Evolutionary conservation across 495 filamentous ascomycete genomes (phyloP).

Genomic region (Neurospora sp.): DNA sequence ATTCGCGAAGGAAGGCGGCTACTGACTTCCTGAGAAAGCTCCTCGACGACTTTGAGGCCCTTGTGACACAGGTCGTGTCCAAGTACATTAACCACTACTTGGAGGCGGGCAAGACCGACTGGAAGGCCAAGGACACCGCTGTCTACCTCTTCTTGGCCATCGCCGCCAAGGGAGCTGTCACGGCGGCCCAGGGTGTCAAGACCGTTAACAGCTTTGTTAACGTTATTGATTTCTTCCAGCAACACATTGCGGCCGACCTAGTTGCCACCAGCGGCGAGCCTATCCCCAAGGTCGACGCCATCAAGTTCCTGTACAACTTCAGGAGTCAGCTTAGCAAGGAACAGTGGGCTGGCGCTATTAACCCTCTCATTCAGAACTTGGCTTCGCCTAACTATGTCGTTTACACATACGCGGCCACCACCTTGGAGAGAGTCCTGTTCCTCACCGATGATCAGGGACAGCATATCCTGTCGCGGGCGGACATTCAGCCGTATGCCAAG

Average conservation of each 20-base stretch:
- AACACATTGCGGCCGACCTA: conserved; percentile 77
- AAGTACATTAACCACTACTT: conserved; percentile 76
- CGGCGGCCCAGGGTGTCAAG: conserved; percentile 75
- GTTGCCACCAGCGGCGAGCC: conserved; percentile 56
- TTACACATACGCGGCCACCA: conserved; percentile 93
- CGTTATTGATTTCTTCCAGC: conserved; percentile 86
- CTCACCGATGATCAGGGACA: conserved; percentile 61
- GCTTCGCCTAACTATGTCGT: conserved; percentile 84
- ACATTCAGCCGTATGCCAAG: conserved; percentile 69
- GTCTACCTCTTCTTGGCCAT: conserved; percentile 91
- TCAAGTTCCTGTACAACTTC: conserved; percentile 95
- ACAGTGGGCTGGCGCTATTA: conserved; percentile 81
- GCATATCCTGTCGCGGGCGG: conserved; percentile 61
- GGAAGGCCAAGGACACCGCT: conserved; percentile 96
- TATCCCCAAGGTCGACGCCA: conserved; percentile 91
- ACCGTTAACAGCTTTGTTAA: conserved; percentile 76
- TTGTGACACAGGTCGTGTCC: conserved; percentile 72
- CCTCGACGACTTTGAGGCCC: conserved; percentile 72
- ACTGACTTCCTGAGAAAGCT: conserved; percentile 87
- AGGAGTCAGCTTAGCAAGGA: conserved; percentile 75
- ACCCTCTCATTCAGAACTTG: conserved; percentile 81
- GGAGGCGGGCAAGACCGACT: conserved; percentile 59
- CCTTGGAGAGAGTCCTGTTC: conserved; percentile 79
- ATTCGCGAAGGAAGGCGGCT: conserved; percentile 81
- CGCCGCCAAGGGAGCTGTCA: conserved; percentile 80